Conservation (phyloP, 2,329 filamentous ascomycete species). For the Penicillium expansum region DNA sequence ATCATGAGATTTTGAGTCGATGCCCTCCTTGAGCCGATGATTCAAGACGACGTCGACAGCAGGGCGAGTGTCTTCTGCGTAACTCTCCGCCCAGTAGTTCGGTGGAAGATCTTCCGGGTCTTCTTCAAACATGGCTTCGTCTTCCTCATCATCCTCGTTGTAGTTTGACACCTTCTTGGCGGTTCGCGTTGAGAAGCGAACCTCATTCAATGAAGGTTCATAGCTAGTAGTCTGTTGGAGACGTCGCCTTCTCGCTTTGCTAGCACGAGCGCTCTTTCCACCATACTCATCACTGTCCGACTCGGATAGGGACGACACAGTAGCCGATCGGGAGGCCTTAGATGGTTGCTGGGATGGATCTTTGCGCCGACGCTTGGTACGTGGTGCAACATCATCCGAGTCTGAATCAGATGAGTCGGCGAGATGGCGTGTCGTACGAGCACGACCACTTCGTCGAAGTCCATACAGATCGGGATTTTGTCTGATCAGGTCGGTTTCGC, state of each 20-base stretch:
- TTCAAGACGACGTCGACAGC: slow-evolving; percentile 90
- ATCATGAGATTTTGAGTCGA: slow-evolving; percentile 41
- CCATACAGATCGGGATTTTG: slow-evolving; percentile 95
- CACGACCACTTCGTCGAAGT: slow-evolving; percentile 78
- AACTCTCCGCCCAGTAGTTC: slow-evolving; percentile 63
- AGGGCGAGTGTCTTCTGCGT: slow-evolving; percentile 72
- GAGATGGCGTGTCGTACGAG: slow-evolving; percentile 60
- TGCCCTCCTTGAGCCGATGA: slow-evolving; percentile 72
- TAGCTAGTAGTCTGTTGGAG: slow-evolving; percentile 64
- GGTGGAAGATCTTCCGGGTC: slow-evolving; percentile 62
- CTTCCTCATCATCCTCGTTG: slow-evolving; percentile 64
- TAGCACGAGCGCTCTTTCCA: slow-evolving; percentile 66
- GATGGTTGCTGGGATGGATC: slow-evolving; percentile 51
- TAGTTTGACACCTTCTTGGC: slow-evolving; percentile 72
- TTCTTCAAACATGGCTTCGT: slow-evolving; percentile 54
- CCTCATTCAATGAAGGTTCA: slow-evolving; percentile 68
- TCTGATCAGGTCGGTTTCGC: slow-evolving; percentile 79
- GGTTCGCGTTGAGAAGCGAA: slow-evolving; percentile 86
- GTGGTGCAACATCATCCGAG: slow-evolving; percentile 63
- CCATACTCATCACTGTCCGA: slow-evolving; percentile 70
- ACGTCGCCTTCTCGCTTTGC: slow-evolving; percentile 73
- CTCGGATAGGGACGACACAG: slow-evolving; percentile 65
- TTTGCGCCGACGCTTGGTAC: slow-evolving; percentile 52
- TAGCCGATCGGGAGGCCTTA: slow-evolving; percentile 47
- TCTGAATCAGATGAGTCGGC: slow-evolving; percentile 66